Base-by-base conservation (phyloP, 1,284 basidiomycete genomes). In the Ustilago vetiveriae region DNA sequence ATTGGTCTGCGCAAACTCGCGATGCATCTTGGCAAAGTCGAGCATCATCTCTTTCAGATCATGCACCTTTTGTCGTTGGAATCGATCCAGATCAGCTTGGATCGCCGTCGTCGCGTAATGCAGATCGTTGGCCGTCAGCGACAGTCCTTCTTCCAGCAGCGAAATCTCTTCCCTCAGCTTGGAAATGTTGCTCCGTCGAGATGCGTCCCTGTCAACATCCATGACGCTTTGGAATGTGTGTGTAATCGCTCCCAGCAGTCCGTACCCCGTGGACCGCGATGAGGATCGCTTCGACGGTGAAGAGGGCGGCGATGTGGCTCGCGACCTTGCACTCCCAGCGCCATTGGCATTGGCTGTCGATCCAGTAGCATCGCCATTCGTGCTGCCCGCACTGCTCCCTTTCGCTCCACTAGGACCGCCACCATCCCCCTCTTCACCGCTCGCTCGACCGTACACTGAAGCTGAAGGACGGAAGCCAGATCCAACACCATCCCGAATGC, bases 141-240 rank as follows among this genome's bases (percentile, higher is more conserved):
- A 45, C 11, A 81, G 52, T n/a, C 72, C 80, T 49, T 81, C 80
- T 46, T 78, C 74, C 16, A 82, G 69, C 23, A 72, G 29, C 6
- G 62, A 90, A 66, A 98, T 97, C 24, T 88, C 89, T 83, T 98
- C 96, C 75, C 92, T 87, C 2, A 94, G 93, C 84, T 95, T 97
- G 66, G 90, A 91, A 69, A 98, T 98, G 56, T 89, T 89, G 76
- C 90, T 96, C 58, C 95, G 86, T 63, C 96, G 86, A 5, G 95
- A 94, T 14, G 91, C 92, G 84, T 98, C 96, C 0, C 96, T 94
- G 84, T 98, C 96, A 7, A 92, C 91, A 76, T 98, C 96, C 90
- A 98, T 97, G 88, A 98, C 94, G 10, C 92, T 92, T 76, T 95
- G 93, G 59, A 99, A 83, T 21, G 93, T 94, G 83, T 97, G 94